Evolutionary conservation across 139 green algal species (phyloP).

Genomic region (Dunaliella primolecta): DNA sequence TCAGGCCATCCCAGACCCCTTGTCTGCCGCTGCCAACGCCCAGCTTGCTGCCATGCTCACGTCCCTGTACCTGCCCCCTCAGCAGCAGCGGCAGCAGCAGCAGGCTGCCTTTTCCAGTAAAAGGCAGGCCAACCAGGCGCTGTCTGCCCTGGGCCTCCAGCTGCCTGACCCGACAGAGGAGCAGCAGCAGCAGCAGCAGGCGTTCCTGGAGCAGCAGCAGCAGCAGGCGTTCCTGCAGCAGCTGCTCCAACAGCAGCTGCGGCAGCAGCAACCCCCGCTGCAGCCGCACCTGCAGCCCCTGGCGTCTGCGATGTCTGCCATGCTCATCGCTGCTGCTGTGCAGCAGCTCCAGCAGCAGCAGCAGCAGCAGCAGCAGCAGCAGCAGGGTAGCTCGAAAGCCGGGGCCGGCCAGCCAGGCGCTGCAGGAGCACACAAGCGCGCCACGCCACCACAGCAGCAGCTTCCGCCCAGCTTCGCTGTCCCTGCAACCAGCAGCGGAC

Average conservation of each 20-base stretch:
- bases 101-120: not conserved
- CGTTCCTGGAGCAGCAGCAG: not conserved
- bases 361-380: not conserved
- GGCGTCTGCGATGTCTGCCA: not conserved
- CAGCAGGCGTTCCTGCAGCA: not conserved
- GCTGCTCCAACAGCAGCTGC: not conserved
- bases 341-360: not conserved
- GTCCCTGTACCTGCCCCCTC: not conserved
- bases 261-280: not conserved
- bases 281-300: not conserved
- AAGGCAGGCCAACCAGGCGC: not conserved
- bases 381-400: too few relatives aligned
- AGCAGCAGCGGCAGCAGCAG: not conserved
- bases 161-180: not conserved
- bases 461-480: not conserved
- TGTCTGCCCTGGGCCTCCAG: not conserved
- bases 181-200: not conserved
- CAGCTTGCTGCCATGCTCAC: not conserved
- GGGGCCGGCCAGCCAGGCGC: too few relatives aligned
- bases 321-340: not conserved
- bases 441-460: not conserved
- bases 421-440: not conserved
- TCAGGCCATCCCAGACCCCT: too few relatives aligned
- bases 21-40: not conserved
- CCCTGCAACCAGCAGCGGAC: too few relatives aligned